Evolutionary conservation across 208 protist species (phyloP).

Genomic region (Naegleria gruberi): DNA sequence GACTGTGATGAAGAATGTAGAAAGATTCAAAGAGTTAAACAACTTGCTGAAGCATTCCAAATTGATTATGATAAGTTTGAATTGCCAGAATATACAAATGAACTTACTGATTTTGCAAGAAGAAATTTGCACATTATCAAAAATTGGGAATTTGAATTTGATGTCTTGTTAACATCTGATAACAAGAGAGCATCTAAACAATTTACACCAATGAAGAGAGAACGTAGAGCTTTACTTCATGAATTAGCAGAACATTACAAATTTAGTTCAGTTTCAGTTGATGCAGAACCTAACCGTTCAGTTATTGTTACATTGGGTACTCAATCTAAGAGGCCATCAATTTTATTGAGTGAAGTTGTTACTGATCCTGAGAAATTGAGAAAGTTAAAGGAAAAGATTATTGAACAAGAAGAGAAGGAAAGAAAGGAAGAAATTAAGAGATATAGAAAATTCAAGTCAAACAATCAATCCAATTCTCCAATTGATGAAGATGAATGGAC

Average conservation of each 20-base stretch:
- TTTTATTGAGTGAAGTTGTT: background rate
- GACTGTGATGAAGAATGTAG: slow-evolving; percentile 10
- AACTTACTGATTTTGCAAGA: background rate
- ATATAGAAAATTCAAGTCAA: background rate
- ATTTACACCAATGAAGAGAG: background rate
- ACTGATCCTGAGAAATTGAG: background rate
- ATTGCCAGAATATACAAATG: background rate
- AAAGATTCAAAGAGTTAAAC: background rate
- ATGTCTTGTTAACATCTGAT: background rate
- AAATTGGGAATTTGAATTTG: background rate
- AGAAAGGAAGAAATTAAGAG: background rate
- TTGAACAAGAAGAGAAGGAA: background rate
- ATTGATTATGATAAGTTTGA: slow-evolving; percentile 9
- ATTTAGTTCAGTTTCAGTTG: background rate
- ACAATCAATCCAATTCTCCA: too few species aligned
- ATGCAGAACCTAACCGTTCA: background rate
- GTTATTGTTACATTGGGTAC: background rate
- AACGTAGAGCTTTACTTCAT: background rate
- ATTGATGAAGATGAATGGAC: background rate
- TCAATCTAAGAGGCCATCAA: background rate
- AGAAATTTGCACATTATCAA: background rate
- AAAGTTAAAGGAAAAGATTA: background rate
- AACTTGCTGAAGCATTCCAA: slow-evolving; percentile 1
- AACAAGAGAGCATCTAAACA: background rate
- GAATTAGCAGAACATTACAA: background rate